Base-by-base conservation (phyloP, 345 rosid genomes). In the Excoecaria agallocha region DNA sequence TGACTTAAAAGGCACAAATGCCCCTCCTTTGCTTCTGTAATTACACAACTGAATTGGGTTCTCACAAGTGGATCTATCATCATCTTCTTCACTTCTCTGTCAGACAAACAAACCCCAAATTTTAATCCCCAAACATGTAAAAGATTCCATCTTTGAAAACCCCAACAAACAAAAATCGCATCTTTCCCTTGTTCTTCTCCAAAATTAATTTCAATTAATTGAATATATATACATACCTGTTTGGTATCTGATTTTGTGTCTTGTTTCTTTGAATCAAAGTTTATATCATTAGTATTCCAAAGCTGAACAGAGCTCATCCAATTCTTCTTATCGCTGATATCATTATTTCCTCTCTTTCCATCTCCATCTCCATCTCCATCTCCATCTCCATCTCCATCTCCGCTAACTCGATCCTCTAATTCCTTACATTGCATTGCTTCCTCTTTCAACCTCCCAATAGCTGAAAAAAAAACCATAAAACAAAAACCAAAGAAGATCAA, bases 281-380 rank as follows among this genome's bases (percentile, higher is more conserved):
- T 71, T 61, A 61, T 45, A 65, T 63, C 51, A 20, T 67, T 50
- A 51, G 57, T 38, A 63, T 64, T 84, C 94, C 93, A 89, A 52
- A 88, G 85, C 84, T 89, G 94, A 56, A 83, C 86, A 70, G 90
- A 85, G 48, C 88, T 89, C 92, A 88, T 75, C 97, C 96, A 86
- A 37, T 80, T 83, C 82, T 76, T 84, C 74, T 83, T 90, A 35
- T 87, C 90, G 70, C 82, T 16, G 22, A 43, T 30, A 73, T 81
- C 85, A 68, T 46, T 81, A 68, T 46, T 81, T 63, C 76, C 81
- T 78, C 35, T 0, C 20, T 59, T 76, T 73, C 68, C 83, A 58
- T 55, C 72, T 70, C 74, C 82, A 57, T 68, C 79, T 49, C 78
- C 80, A 8, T 30, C 56, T 17, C 71, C 78, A 69, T 84, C 84